phyloP scores from a whole-genome alignment of 371 early-diverging fungal species.

The Rhizopus arrhizus region DNA sequence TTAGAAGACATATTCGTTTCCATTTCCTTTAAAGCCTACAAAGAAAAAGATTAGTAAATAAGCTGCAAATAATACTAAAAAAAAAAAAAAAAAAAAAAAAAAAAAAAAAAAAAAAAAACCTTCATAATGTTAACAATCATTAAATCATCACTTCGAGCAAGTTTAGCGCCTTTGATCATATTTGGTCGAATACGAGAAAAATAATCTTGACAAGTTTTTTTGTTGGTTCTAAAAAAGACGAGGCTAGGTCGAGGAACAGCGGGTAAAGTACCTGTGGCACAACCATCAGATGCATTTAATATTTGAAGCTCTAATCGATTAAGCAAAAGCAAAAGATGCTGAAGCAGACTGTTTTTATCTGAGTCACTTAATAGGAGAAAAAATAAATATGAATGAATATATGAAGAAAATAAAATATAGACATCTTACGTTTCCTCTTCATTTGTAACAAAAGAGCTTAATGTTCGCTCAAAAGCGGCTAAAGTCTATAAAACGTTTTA shows the following conservation, averaged over 20 bases:
- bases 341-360: constrained; percentile 8
- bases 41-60: neutral
- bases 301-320: constrained; percentile 78
- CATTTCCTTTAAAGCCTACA: constrained; percentile 18
- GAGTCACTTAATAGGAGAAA: neutral
- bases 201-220: constrained; percentile 77
- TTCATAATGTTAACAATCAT: constrained; percentile 46
- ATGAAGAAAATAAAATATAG: neutral
- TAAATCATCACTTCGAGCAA: constrained; percentile 43
- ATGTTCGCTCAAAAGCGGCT: constrained; percentile 66
- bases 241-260: constrained; percentile 67
- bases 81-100: neutral
- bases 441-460: constrained; percentile 35
- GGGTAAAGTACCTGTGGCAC: constrained; percentile 57
- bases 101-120: constrained; percentile 33
- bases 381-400: neutral
- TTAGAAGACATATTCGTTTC: constrained; percentile 25
- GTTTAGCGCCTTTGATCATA: constrained; percentile 49
- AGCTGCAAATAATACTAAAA: too few relatives aligned
- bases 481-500: constrained; percentile 54
- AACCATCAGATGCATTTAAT: constrained; percentile 68
- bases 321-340: constrained; percentile 56
- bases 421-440: constrained; percentile 7
- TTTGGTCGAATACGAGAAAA: constrained; percentile 63
- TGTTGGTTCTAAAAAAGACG: constrained; percentile 74